Base-by-base conservation (phyloP, 192 early-diverging fungal genomes). In the Phlyctochytrium arcticum region DNA sequence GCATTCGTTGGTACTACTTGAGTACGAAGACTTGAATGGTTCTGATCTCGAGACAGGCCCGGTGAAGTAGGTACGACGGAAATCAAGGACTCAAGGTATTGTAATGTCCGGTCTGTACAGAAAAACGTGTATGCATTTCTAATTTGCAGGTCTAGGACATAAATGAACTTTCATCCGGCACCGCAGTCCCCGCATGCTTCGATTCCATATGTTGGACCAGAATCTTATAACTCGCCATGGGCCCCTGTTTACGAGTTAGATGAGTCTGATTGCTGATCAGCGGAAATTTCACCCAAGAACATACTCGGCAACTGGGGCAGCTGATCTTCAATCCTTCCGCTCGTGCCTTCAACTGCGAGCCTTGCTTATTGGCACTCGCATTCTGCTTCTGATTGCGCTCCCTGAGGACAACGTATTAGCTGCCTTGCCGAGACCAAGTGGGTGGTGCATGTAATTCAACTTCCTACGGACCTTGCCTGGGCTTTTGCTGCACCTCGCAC, bases 201-300 rank as follows among this genome's bases (percentile, higher is more conserved):
- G 54, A 48, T 36, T 70, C 69, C 69, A 70, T 70, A 47, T 70
- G 69, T 33, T 70, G 69, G 6, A 58, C 62, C 42, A 70, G 37
- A 33, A 70, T 65, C 36, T 70, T 70, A 48, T 70, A 64, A 30
- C 56, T 35, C 10, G 69, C 53, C 69, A 70, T 70, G 1, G 60
- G 60, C n/a, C 51, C 53, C 69, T 70, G 36, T 10, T 30, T 21
- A 29, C 12, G 32, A 15, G 21, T 19, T 42, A 42, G 5, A 42
- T 31, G 6, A 34, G 33, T n/a, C n/a, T n/a, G n/a, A n/a, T n/a
- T n/a, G n/a, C n/a, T n/a, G n/a, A n/a, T n/a, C n/a, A n/a, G n/a
- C n/a, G n/a, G n/a, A n/a, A n/a, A n/a, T n/a, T n/a, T n/a, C n/a
- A 12, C 30, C 60, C 60, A 67, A 3, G 6, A 47, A 48, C 8